These are phyloP conservation scores for Fomitopsis serialis DNA, from an alignment of 768 basidiomycete species.

Conservation along the genomic window DNA sequence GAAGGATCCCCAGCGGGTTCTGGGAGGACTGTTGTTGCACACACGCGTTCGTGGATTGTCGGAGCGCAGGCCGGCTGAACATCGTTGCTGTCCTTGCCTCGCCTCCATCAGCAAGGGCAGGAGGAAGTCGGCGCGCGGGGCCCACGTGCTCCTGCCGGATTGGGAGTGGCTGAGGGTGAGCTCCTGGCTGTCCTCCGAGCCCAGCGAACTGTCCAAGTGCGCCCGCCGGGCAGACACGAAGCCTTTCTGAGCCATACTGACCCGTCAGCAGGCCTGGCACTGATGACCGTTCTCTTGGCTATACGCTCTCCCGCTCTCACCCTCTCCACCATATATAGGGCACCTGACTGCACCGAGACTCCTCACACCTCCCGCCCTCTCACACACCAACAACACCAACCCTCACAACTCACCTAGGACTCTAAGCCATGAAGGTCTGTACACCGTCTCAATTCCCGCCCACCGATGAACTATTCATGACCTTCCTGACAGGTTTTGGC, in stretches of 20 bases:
- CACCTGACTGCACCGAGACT: not conserved
- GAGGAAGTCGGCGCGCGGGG: conserved; percentile 1
- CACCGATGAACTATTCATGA: conserved; percentile 6
- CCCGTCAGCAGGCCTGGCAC: conserved; percentile 1
- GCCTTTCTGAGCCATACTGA: not conserved
- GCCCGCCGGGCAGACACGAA: not conserved
- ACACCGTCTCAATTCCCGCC: not conserved
- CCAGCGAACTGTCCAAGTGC: not conserved
- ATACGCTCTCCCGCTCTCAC: not conserved
- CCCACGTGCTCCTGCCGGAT: not conserved
- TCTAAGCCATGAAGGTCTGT: conserved; percentile 16
- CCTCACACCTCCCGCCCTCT: not conserved
- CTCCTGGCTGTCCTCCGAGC: not conserved
- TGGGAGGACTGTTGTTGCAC: not conserved
- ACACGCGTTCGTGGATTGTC: not conserved
- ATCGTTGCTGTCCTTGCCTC: not conserved
- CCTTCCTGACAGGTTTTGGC: conserved; percentile 50
- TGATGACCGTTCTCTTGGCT: not conserved
- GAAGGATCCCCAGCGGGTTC: not conserved
- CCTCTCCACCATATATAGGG: not conserved
- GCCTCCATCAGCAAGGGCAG: not conserved
- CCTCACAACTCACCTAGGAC: not conserved
- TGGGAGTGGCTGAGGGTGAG: not conserved
- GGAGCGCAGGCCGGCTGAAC: not conserved
- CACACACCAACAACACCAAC: not conserved